Evolutionary conservation across 441 rosid genomes (phyloP).

Genomic region (Jatropha podagrica): DNA sequence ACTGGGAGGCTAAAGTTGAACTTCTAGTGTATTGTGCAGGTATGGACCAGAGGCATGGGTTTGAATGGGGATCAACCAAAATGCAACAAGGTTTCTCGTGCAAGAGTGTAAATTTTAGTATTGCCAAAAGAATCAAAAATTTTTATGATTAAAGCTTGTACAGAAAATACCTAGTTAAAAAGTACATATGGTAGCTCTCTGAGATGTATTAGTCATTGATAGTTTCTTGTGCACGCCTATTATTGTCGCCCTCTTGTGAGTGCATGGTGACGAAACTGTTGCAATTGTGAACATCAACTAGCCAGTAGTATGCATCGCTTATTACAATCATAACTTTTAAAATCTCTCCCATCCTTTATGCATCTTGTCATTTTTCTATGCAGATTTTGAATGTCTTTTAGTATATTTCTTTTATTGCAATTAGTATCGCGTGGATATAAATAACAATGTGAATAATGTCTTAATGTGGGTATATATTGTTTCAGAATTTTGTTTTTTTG

Average conservation of each 20-base stretch:
- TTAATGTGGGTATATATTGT: no score
- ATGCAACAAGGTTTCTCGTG: neutral
- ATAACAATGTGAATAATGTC: no score
- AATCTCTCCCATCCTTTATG: no score
- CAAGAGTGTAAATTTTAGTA: neutral
- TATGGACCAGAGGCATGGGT: neutral
- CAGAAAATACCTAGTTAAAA: constrained; percentile 5
- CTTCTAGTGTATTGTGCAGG: neutral
- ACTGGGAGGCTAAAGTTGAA: neutral
- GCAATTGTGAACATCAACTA: no score
- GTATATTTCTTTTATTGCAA: no score
- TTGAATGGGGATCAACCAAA: neutral
- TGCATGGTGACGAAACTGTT: no score
- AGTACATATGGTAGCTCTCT: neutral
- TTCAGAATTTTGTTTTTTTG: no score
- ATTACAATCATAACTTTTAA: no score
- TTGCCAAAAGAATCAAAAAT: neutral
- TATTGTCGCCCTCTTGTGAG: neutral
- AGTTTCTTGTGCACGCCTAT: neutral
- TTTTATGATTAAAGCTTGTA: constrained; percentile 9
- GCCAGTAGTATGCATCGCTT: no score
- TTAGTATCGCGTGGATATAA: no score
- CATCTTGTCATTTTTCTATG: no score
- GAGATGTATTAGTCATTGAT: neutral
- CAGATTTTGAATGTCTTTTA: no score